Conservation (phyloP, 1,284 basidiomycete genomes). For the Earliella scabrosa region DNA sequence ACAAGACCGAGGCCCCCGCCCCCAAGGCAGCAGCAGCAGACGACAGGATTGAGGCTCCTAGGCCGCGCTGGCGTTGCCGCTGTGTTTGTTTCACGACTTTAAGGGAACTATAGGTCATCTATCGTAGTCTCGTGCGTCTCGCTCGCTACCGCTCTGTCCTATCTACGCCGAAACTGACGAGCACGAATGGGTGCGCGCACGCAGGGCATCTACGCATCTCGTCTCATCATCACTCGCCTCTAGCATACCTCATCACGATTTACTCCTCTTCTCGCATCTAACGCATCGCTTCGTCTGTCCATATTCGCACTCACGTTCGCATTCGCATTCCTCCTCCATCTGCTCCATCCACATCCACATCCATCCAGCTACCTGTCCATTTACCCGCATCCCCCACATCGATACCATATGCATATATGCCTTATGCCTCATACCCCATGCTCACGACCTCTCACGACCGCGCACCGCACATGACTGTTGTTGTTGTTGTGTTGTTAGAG, state of each 20-base stretch:
- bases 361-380: background rate
- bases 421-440: conserved; percentile 20
- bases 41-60: background rate
- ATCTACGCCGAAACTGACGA: background rate
- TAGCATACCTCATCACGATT: too few relatives aligned
- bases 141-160: background rate
- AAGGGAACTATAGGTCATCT: background rate
- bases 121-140: conserved; percentile 3
- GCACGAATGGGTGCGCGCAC: too few relatives aligned
- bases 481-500: background rate
- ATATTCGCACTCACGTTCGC: too few relatives aligned
- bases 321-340: background rate
- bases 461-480: background rate
- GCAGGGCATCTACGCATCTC: too few relatives aligned
- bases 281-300: too few relatives aligned
- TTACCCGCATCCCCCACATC: background rate
- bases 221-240: too few relatives aligned
- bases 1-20: too few relatives aligned
- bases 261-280: too few relatives aligned
- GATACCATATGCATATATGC: conserved; percentile 29
- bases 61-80: background rate
- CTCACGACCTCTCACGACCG: conserved; percentile 21
- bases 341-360: background rate
- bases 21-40: too few relatives aligned
- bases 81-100: background rate